Base-by-base conservation (phyloP, 345 rosid genomes). In the Firmiana major region DNA sequence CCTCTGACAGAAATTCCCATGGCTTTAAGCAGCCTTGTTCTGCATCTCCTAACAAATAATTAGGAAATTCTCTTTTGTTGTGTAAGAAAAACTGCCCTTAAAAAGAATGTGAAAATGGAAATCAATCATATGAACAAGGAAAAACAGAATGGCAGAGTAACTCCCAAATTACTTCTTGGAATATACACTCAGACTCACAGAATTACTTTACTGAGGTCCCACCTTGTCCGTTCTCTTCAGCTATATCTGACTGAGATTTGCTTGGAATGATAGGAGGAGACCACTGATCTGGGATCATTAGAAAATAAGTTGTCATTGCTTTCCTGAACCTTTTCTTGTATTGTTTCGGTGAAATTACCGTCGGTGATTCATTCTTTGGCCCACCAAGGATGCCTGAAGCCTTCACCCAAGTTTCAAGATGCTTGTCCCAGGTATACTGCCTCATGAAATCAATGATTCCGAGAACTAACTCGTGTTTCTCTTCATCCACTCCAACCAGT, bases 371-470 rank as follows among this genome's bases (percentile, higher is more conserved):
- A 16, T 94, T 94, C 80, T 80, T 94, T 9, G 94, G 88, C 57
- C 98, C 99, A 0, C 99, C 99, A 43, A 92, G 94, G 82, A 97
- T 91, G 76, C 98, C 94, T 3, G 98, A 82, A 45, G 96, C 84
- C 81, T 92, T 94, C 69, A 92, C 98, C 97, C 97, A 91, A 21
- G 99, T 92, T 81, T 94, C 98, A 46, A 97, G 86, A 85, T 91
- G 97, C 84, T 97, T 97, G 85, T 96, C 99, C 99, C 97, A 96
- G 1, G 99, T 96, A 80, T 96, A 97, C 82, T 94, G 99, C 82
- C 99, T 90, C 91, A 97, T 85, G 88, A 88, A 97, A 79, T 94
- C 99, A 59, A 97, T 97, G 73, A 97, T 94, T 78, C 99, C 98
- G 10, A 97, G 86, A 24, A 92, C 95, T 70, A 96, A 78, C 80